Evolutionary conservation across 139 green algal species (phyloP), one percentile per base, ranked within the genome.

Genomic region (Chlorella ohadii): DNA sequence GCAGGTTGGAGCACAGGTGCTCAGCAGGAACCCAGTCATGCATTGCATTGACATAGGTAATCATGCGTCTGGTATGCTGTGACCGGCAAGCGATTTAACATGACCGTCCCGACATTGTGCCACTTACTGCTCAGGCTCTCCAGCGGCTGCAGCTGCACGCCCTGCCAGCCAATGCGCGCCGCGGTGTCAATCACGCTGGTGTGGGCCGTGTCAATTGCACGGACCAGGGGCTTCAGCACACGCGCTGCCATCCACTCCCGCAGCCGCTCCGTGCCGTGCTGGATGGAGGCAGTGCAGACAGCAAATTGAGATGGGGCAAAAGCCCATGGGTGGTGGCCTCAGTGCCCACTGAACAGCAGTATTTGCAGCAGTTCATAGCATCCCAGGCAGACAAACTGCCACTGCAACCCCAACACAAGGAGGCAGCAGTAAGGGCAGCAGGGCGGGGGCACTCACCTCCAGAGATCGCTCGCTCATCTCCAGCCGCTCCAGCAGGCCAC

Each of bases 201-300:
- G 73, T 94, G 89, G 3, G 90, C 90, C 3, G 23, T 72, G 20
- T 76, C 57, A 11, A 93, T 83, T 1, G 82, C 87, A 15, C 61
- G 55, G 9, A 91, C 79, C 44, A 96, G 91, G 31, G 93, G 92
- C 70, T 91, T 57, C 55, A 97, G 86, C 76, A 97, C 85, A 4
- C 84, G 38, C 0, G 61, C 39, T 0, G 94, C 86, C 51, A 97
- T 68, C 94, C 94, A 97, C 78, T 94, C 91, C 1, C 94, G 80
- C 64, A 96, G 75, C 0, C 86, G 89, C 85, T 97, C 93, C 5
- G 87, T 91, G 84, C 90, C 91, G 5, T 89, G 70, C 84, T 93
- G 61, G n/a, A n/a, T n/a, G n/a, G n/a, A n/a, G n/a, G n/a, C n/a
- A n/a, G n/a, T n/a, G n/a, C n/a, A n/a, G n/a, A n/a, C n/a, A n/a